Evolutionary conservation across 176 grass and related monocot genomes (phyloP).

Genomic region (Rhynchospora pubera): DNA sequence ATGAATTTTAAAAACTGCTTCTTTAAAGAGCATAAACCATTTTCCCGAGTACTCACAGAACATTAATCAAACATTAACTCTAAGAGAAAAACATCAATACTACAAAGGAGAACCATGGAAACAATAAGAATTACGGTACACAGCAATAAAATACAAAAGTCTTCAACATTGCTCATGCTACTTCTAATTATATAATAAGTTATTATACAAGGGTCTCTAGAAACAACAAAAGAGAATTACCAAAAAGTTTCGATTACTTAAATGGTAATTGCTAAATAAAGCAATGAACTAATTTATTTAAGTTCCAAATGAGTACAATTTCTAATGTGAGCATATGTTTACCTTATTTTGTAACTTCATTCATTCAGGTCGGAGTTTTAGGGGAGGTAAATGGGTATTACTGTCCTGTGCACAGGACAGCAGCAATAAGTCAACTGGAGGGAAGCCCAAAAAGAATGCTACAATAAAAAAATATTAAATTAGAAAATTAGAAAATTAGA

Average conservation of each 20-base stretch:
- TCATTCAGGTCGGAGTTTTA: neutral
- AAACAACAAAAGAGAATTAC: neutral
- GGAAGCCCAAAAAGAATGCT: neutral
- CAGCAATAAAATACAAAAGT: neutral
- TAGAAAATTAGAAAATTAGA: neutral
- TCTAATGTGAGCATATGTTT: neutral
- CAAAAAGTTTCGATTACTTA: neutral
- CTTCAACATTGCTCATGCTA: neutral
- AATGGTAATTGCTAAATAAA: neutral
- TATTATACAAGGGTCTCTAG: neutral
- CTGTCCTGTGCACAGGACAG: neutral
- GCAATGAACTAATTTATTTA: neutral
- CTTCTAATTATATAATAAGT: neutral
- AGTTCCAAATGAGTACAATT: neutral
- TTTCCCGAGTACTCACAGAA: neutral
- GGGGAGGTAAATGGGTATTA: neutral
- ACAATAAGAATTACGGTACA: neutral
- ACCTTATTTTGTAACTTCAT: neutral
- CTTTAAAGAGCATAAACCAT: neutral
- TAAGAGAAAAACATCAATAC: neutral
- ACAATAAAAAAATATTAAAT: neutral
- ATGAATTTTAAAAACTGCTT: too few species aligned
- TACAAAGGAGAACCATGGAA: neutral
- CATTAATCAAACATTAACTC: neutral
- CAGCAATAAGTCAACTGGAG: neutral